Evolutionary conservation across 78 protist genomes (phyloP).

Genomic region (Dictyostelium discoideum): dicty_2.7 NC_007088.5:1377501-1378000

Average conservation of each 20-base stretch:
- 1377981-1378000: too few species aligned
- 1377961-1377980: background rate
- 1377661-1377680: constrained; percentile 68
- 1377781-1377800: background rate
- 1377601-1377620: background rate
- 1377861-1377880: background rate
- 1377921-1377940: background rate
- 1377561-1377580: too few species aligned
- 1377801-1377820: background rate
- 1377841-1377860: background rate
- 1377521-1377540: background rate
- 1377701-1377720: constrained; percentile 79
- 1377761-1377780: background rate
- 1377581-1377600: background rate
- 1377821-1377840: background rate
- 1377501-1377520: constrained; percentile 87
- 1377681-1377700: constrained; percentile 69
- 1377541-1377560: background rate
- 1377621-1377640: constrained; percentile 11
- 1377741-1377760: background rate
- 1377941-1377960: background rate
- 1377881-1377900: background rate
- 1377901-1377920: background rate
- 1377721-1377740: constrained; percentile 40
- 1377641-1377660: constrained; percentile 62